Evolutionary conservation across 345 rosid genomes (phyloP), one percentile per base, ranked within the genome.

Genomic region (Tarenaya hassleriana): DNA sequence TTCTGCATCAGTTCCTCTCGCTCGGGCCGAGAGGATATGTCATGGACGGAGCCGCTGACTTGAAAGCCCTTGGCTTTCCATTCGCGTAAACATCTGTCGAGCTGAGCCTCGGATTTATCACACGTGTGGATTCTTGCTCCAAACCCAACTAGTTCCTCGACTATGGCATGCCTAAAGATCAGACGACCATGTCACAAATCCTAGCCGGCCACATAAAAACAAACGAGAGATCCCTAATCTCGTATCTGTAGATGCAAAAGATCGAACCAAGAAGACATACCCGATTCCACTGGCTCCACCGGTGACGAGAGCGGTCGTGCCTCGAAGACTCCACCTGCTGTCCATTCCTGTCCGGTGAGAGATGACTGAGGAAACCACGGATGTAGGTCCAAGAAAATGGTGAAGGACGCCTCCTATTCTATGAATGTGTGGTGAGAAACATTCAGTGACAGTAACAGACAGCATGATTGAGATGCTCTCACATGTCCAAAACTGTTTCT

Each of bases 121-220:
- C 95, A 88, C 10, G 86, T 84, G 50, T 82, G 80, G n/a, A 84
- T 82, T 14, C 41, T 51, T 1, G 88, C 83, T 15, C 96, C 95
- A n/a, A 84, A 66, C 38, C 66, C 78, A 7, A 76, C 80, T 5
- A 84, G 70, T 69, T 84, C 88, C 62, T 76, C 91, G 34, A 88
- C 4, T 19, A 50, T 41, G 13, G 64, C 64, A 50, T 33, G 49
- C 46, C 56, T 59, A 32, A 14, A 35, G 3, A 57, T 11, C 47
- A 5, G 29, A 10, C 52, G 24, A 47, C 10, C 19, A 45, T 3
- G 20, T 24, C 15, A 33, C 1, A 31, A 12, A 13, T 33, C 20
- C 11, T 43, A 44, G 43, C 20, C 2, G 5, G 2, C 5, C 29
- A 24, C 3, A 24, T 2, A 24, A 24, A 24, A 24, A 24, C 2